Base-by-base conservation (phyloP, 805 yeast species). In the Myxozyma neglecta region DNA sequence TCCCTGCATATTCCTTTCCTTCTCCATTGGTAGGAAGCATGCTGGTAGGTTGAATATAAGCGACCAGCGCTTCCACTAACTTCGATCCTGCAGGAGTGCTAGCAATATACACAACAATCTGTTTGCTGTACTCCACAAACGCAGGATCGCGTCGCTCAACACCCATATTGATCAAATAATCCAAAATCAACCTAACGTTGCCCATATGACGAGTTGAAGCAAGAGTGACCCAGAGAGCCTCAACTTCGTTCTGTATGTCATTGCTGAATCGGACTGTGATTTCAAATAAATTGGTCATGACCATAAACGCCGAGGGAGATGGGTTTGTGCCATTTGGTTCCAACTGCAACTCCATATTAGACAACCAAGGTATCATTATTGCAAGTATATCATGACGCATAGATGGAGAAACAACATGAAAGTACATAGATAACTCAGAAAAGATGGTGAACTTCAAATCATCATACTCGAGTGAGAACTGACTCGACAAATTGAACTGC, bases 161-260 rank as follows among this genome's bases (percentile, higher is more conserved):
- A 43, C 96, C 86, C 40, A 86, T 83, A 24, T 80, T 80, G 49
- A 89, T 78, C 48, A 90, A 77, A 70, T 85, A 94, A 49, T 86
- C 88, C 70, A 90, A 75, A 20, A 90, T 88, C 1, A 83, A 85
- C 49, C 85, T 85, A 20, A 87, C 86, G 69, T 93, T 91, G n/a
- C 77, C 80, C 36, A 83, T 80, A 35, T 83, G 81, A n/a, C 82
- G 81, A 5, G 88, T 89, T 53, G 82, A 84, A 0, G 96, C 97
- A n/a, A 94, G 77, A 0, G 97, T 93, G 5, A 89, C 90, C 99
- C 99, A 94, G 24, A 94, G 74, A 0, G 96, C 96, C 72, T 92
- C 97, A 10, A 94, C 90, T 69, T 91, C 98, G 69, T 87, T 88
- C 48, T 90, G 89, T 67, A 90, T 84, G 13, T 80, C 78, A 51